These are phyloP conservation scores for Fusarium sp. DNA, from an alignment of 2,329 filamentous ascomycete species.

Conservation along the genomic window DNA sequence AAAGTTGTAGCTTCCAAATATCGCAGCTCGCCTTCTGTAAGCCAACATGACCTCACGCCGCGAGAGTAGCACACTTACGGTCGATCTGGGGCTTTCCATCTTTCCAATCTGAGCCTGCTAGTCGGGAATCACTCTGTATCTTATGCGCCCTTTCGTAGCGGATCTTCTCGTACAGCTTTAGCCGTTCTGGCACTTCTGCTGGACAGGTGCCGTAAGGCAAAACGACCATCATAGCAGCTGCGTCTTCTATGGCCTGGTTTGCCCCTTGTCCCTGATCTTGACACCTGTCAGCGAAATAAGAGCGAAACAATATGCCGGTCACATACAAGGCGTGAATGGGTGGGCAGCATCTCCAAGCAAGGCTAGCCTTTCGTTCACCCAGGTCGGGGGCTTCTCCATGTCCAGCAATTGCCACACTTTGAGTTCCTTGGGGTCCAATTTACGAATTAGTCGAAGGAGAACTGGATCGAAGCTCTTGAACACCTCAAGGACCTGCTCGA, in stretches of 20 bases:
- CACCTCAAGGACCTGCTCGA: conserved; percentile 52
- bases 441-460: conserved; percentile 56
- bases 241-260: conserved; percentile 77
- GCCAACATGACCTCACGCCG: neutral
- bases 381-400: conserved; percentile 69
- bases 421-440: conserved; percentile 58
- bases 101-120: conserved; percentile 54
- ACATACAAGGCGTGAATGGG: conserved; percentile 67
- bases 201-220: conserved; percentile 60
- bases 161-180: conserved; percentile 70
- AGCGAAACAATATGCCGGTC: rapidly evolving
- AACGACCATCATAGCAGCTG: conserved; percentile 67
- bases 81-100: conserved; percentile 29
- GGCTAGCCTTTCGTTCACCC: conserved; percentile 67
- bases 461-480: conserved; percentile 57
- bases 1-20: conserved; percentile 34
- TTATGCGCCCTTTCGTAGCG: conserved; percentile 67
- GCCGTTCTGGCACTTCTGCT: conserved; percentile 64
- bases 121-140: conserved; percentile 70
- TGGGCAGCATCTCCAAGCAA: conserved; percentile 77
- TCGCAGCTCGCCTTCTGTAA: conserved; percentile 17
- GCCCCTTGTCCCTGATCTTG: conserved; percentile 53
- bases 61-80: conserved; percentile 10
- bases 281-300: neutral
- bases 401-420: conserved; percentile 72